Evolutionary conservation across 2,329 filamentous ascomycete species (phyloP).

Genomic region (Calonectria pseudoreteaudii): DNA sequence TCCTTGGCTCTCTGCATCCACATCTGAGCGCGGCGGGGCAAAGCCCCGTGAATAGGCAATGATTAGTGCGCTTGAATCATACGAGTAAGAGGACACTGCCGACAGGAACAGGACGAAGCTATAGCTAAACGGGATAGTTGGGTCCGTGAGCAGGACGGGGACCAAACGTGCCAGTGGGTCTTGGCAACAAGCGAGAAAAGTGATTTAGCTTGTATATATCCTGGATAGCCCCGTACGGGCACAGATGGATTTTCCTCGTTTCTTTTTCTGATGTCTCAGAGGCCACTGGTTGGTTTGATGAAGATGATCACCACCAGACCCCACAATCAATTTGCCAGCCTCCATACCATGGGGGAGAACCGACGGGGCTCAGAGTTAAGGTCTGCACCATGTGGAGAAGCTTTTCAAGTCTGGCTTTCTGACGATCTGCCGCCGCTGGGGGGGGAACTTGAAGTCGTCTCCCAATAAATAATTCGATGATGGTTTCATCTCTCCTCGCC

Average conservation of each 20-base stretch:
- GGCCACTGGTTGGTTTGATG: neutral
- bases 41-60: neutral
- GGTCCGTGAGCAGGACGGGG: neutral
- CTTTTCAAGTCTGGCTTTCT: neutral
- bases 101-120: neutral
- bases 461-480: neutral
- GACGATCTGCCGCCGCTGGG: neutral
- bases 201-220: too few relatives aligned
- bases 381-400: neutral
- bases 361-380: neutral
- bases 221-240: neutral
- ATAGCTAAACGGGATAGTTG: neutral
- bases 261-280: neutral
- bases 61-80: neutral
- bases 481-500: neutral
- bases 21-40: neutral
- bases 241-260: neutral
- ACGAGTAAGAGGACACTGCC: neutral
- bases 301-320: neutral
- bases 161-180: neutral
- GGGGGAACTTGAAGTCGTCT: neutral
- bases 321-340: neutral
- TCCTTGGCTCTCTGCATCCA: neutral
- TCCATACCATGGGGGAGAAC: neutral
- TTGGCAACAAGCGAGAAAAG: neutral